Conservation (phyloP, 345 rosid species). For the Heritiera fomes region DNA sequence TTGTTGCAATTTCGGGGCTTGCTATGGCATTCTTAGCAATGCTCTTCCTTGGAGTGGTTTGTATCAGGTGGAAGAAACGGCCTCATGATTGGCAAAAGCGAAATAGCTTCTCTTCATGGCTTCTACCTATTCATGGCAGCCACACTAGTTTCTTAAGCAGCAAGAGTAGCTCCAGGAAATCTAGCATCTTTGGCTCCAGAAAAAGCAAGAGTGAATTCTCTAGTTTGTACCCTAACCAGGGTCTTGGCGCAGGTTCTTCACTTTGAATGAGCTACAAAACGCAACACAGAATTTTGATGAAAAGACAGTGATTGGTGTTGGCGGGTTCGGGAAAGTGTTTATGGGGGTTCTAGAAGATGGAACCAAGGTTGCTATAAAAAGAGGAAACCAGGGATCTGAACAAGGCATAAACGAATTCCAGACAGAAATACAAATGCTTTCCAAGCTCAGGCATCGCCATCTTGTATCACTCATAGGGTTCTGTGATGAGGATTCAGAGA, state of each 20-base stretch:
- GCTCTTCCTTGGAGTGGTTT: conserved; percentile 43
- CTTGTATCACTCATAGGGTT: conserved; percentile 79
- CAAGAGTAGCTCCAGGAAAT: conserved; percentile 52
- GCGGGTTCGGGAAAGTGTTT: conserved; percentile 89
- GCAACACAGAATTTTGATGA: conserved; percentile 75
- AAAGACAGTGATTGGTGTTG: conserved; percentile 70
- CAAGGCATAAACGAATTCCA: conserved; percentile 88
- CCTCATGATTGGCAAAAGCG: conserved; percentile 63
- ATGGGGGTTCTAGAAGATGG: conserved; percentile 68
- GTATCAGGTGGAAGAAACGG: conserved; percentile 50
- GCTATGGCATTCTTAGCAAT: conserved; percentile 50
- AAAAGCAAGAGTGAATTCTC: conserved; percentile 61
- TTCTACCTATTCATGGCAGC: conserved; percentile 55
- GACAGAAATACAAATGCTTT: conserved; percentile 84
- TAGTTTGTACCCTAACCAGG: conserved; percentile 54
- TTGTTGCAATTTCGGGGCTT: conserved; percentile 54
- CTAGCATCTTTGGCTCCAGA: conserved; percentile 56
- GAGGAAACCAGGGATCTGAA: conserved; percentile 68
- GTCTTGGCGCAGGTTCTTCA: conserved; percentile 66
- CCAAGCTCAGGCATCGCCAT: conserved; percentile 81
- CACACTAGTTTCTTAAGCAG: conserved; percentile 51
- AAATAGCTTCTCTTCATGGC: conserved; percentile 75
- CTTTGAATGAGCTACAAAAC: conserved; percentile 55
- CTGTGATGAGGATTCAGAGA: conserved; percentile 72
- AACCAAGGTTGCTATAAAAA: conserved; percentile 59